Base-by-base conservation (phyloP, 139 green algal species). In the Coccomyxa sp. region DNA sequence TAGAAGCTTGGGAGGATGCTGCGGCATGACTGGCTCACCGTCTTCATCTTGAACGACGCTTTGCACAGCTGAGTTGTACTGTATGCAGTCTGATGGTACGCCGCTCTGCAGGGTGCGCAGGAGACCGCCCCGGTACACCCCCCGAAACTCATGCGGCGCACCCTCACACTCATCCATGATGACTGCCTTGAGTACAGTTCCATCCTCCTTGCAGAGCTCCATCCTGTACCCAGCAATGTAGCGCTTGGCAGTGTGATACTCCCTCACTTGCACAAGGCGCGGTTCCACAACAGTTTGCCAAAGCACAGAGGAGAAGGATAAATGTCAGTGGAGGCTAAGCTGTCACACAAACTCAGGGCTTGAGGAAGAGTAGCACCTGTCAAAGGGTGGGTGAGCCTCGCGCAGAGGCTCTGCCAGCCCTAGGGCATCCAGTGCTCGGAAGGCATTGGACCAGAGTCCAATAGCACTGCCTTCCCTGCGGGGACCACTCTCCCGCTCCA, bases 371-470 rank as follows among this genome's bases (percentile, higher is more conserved):
- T 31, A 36, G 39, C 37, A 73, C 75, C 70, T 81, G 24, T 83
- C 70, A 29, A 93, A 64, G 35, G 72, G 54, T 0, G 82, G 82
- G 69, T 89, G 77, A 35, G 79, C 40, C 27, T 73, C 70, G 33
- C 91, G 81, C 73, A 95, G 78, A 37, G 78, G 37, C 18, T 90
- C 82, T 12, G 69, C 92, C 8, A 88, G 85, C 0, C 85, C 88
- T 33, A 96, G 78, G 0, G 81, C 86, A 54, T 96, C 92, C 82
- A 96, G 82, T 0, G 90, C 90, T 24, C 84, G 77, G 88, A 91
- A 96, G 1, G 88, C 92, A 75, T 96, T 96, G 36, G 84, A 82
- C 88, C 90, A 94, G 8, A 96, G 68, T 0, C 85, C 92, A 76
- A 96, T 88, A 27, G 92, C 90, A 1, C 85, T 82, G 14, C 92